A percentile compares a stretch with the other conserved stretches of the same genome.
phyloP scores from a whole-genome alignment of 768 basidiomycete species.

The Hortiboletus flavorubellus region DNA sequence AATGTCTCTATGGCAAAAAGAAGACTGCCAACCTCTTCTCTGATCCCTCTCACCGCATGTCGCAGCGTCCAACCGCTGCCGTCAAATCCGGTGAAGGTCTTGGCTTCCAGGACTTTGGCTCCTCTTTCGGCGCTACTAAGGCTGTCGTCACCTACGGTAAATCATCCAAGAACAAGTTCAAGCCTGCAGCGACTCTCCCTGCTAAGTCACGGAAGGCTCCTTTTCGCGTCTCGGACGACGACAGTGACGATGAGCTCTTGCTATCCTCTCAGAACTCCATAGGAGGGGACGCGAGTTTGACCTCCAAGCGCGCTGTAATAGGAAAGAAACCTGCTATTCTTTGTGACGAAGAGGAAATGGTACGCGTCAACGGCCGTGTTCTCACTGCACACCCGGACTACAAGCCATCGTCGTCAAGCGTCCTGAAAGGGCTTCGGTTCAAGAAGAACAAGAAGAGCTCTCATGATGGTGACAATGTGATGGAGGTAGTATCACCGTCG shows the following conservation, averaged over 20 bases:
- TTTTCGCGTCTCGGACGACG: background rate
- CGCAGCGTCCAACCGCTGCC: constrained; percentile 16
- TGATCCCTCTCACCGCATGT: constrained; percentile 22
- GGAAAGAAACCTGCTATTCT: background rate
- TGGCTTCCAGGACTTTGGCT: constrained; percentile 24
- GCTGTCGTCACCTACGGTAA: background rate
- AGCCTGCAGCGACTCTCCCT: background rate
- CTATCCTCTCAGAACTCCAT: constrained; percentile 25
- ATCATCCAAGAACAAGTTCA: constrained; percentile 12
- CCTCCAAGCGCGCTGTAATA: constrained; percentile 11
- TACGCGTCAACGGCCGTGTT: constrained; percentile 15
- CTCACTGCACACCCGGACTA: constrained; percentile 24
- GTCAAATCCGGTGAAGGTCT: constrained; percentile 27
- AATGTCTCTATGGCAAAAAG: constrained; percentile 5
- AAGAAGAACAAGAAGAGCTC: constrained; percentile 30
- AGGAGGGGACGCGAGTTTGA: constrained; percentile 5
- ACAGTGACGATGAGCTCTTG: constrained; percentile 31
- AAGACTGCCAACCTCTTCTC: background rate
- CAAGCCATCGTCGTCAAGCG: constrained; percentile 11
- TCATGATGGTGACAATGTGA: background rate
- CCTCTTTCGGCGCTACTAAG: constrained; percentile 17
- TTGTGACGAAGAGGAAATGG: constrained; percentile 3
- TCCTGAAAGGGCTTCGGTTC: constrained; percentile 28
- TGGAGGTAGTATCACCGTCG: constrained; percentile 16
- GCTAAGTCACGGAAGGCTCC: background rate